phyloP scores from a whole-genome alignment of 2,329 filamentous ascomycete species.

The Cladosporium sp. region DNA sequence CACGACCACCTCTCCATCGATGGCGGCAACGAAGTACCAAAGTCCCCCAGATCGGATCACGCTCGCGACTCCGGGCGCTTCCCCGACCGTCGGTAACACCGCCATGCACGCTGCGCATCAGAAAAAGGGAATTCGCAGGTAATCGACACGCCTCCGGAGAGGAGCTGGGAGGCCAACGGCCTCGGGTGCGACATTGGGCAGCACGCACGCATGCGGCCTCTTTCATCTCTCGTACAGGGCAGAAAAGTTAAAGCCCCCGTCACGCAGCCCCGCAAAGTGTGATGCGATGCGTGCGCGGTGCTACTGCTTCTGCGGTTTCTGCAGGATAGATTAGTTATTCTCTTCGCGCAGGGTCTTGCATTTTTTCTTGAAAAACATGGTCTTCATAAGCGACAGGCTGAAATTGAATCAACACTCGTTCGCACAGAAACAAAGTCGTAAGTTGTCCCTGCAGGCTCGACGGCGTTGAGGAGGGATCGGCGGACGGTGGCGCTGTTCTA shows the following conservation, averaged over 20 bases:
- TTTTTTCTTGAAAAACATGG: background rate
- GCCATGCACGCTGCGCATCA: background rate
- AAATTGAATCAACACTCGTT: background rate
- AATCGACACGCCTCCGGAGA: background rate
- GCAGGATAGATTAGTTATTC: background rate
- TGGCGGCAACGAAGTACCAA: background rate
- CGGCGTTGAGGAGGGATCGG: background rate
- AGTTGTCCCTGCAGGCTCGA: background rate
- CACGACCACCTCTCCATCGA: background rate
- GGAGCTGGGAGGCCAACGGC: too few species aligned
- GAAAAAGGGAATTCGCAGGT: background rate
- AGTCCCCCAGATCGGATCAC: background rate
- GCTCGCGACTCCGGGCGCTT: background rate
- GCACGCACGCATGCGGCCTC: background rate
- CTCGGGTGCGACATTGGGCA: conserved; percentile 11
- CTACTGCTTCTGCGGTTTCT: background rate
- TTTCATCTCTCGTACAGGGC: background rate
- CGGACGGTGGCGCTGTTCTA: background rate
- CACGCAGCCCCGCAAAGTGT: background rate
- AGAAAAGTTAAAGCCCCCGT: background rate
- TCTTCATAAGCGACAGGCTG: background rate
- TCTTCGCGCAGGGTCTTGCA: background rate
- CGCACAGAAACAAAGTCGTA: background rate
- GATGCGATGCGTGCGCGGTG: background rate
- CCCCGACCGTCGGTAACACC: background rate